Base-by-base conservation (phyloP, 306 rosid species). In the Prunus dulcis region DNA sequence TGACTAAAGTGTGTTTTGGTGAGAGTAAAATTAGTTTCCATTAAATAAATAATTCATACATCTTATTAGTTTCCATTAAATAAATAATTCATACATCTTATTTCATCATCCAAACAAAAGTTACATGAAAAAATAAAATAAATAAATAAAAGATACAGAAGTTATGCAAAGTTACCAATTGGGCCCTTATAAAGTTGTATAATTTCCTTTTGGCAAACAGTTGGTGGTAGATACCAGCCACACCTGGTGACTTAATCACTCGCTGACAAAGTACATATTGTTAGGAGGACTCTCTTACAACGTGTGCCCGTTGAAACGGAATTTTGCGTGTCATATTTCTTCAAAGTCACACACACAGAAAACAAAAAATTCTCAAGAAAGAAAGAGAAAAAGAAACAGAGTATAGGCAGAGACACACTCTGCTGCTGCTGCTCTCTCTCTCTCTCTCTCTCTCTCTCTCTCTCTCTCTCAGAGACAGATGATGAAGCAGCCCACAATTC, bases 281-380 rank as follows among this genome's bases (percentile, higher is more conserved):
- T 10, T 2, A 4, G 43, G 30, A 20, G 30, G 5, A 6, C 9
- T 38, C 5, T 20, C 32, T 52, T 51, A 52, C 20, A 28, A 64
- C 64, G 72, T 79, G 58, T 66, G 74, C 27, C 74, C 0, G 52
- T 27, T 73, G 30, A 27, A n/a, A 46, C 73, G 12, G 67, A 10
- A 64, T 22, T 62, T 51, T 72, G 51, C 74, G 73, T 69, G 78
- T 79, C 69, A 46, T 50, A 53, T 8, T 49, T 64, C 11, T 67
- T 50, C 50, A 9, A 1, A 49, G 3, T 17, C 12, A 28, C 9
- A 41, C 15, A 57, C 51, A 46, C n/a, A 61, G 43, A 58, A 34
- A 4, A 56, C 64, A 71, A 34, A 41, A 22, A 17, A 56, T 10
- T 10, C 15, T 13, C 3, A 25, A 7, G 20, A 38, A 9, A 43